A percentile compares a stretch with the other conserved stretches of the same genome.
Conservation (phyloP, 1,139 yeast genomes). For the Debaryomyces sp. region DNA sequence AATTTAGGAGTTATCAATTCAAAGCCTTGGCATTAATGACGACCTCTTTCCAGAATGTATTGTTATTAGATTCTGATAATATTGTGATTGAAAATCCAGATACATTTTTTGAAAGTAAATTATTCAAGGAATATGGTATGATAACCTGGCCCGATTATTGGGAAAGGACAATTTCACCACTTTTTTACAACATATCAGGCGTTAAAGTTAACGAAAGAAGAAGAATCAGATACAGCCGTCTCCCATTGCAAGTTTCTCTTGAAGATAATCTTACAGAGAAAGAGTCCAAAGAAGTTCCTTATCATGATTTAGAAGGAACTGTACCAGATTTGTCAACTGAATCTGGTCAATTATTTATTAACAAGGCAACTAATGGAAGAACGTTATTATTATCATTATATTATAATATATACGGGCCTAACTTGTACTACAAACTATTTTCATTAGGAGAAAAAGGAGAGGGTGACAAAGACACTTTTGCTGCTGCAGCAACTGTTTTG, state of each 20-base stretch:
- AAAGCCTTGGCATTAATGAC: conserved; percentile 43
- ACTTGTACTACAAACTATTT: conserved; percentile 54
- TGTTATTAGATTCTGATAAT: conserved; percentile 47
- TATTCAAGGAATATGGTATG: conserved; percentile 59
- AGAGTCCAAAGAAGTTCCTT: conserved; percentile 22
- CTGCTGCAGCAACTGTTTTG: conserved; percentile 44
- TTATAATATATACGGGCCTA: conserved; percentile 63
- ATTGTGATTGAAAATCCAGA: conserved; percentile 40
- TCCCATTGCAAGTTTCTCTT: conserved; percentile 16
- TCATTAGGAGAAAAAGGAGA: conserved; percentile 66
- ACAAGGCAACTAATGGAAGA: conserved; percentile 54
- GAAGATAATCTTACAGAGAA: conserved; percentile 13
- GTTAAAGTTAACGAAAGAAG: conserved; percentile 29
- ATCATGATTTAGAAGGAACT: conserved; percentile 40
- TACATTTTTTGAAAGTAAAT: conserved; percentile 50
- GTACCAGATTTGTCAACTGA: neutral
- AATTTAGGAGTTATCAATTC: conserved; percentile 30
- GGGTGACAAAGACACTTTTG: conserved; percentile 69
- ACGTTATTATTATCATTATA: conserved; percentile 55
- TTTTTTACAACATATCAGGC: conserved; percentile 65
- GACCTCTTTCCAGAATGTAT: conserved; percentile 44
- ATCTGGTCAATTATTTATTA: conserved; percentile 29
- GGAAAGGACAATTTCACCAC: conserved; percentile 72
- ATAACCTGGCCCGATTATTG: conserved; percentile 85
- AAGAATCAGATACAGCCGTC: conserved; percentile 26